Evolutionary conservation across 2,329 filamentous ascomycete species (phyloP), one percentile per base, ranked within the genome.

Genomic region (Huntiella omanensis): DNA sequence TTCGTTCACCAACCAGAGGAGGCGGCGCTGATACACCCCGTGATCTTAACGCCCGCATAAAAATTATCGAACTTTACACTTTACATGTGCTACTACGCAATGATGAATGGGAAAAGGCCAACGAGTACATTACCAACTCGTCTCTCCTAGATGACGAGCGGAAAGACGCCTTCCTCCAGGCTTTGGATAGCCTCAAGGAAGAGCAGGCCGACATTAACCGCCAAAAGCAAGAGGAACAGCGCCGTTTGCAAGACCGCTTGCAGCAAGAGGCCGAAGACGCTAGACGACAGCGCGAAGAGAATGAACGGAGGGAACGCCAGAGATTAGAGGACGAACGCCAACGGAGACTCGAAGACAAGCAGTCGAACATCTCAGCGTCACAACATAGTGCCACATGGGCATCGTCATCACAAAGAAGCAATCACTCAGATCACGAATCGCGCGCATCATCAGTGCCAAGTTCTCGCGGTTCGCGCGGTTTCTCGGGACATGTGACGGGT

Each of bases 51-150:
- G 78, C 84, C 4, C 74, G 86, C 40, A 78, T 95, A 52, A 93
- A 92, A 64, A 83, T 98, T 37, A 74, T 98, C 43, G 91, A 98
- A 63, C 70, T 98, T 6, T 98, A 95, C 60, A 92, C 86, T 1
- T 71, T 98, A 4, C 91, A 98, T 58, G 84, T 96, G 5, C 74
- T 98, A n/a, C 77, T 88, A 4, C 74, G 85, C 45, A 96, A 95
- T 55, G 78, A 84, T 47, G 86, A 96, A 63, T 98, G 91, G 91
- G 84, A 94, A 49, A 95, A 95, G 55, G 85, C 91, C 3, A 75
- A 77, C 50, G 83, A 93, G 54, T 96, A 96, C 60, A 92, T 96
- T 56, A 76, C 71, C 55, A 75, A 85, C 56, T 91, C 79, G 59
- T 78, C 88, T 40, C 76, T 94, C 19, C 70, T 98, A 1, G 88